Evolutionary conservation across 2,329 filamentous ascomycete species (phyloP).

Genomic region (Talaromyces sp.): DNA sequence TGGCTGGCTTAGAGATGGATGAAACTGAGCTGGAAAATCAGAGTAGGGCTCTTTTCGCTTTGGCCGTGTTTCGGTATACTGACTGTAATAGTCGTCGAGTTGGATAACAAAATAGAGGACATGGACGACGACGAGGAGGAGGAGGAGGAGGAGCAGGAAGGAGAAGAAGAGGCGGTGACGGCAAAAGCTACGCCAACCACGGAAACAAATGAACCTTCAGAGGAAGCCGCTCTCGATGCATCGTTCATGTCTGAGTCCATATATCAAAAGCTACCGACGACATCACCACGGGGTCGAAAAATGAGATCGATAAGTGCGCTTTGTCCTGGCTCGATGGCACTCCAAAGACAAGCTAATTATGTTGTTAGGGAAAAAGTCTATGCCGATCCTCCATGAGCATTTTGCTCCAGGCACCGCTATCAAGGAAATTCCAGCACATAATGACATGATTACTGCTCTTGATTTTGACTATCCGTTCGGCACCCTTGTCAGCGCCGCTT

Average conservation of each 20-base stretch:
- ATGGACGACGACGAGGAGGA: constrained; percentile 37
- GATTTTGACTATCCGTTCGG: constrained; percentile 98
- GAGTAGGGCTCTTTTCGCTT: constrained; percentile 49
- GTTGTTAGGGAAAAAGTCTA: constrained; percentile 61
- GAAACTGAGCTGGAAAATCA: constrained; percentile 88
- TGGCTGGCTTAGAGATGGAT: constrained; percentile 84
- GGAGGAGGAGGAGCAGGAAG: not conserved
- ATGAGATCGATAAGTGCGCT: constrained; percentile 42
- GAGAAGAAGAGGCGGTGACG: constrained; percentile 50
- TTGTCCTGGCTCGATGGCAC: not conserved
- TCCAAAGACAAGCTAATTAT: not conserved
- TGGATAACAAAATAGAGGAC: constrained; percentile 61
- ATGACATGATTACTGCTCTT: constrained; percentile 79
- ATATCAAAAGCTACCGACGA: constrained; percentile 85
- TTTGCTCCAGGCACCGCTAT: constrained; percentile 86
- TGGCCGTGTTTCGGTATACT: not conserved
- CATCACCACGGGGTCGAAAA: constrained; percentile 54
- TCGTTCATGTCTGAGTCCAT: constrained; percentile 97
- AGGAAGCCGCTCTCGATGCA: constrained; percentile 51
- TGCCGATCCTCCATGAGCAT: constrained; percentile 94
- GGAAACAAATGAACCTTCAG: constrained; percentile 44
- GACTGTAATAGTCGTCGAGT: constrained; percentile 46
- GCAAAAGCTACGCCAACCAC: constrained; percentile 37
- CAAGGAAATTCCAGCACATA: constrained; percentile 82
- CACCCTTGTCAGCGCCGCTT: constrained; percentile 82